Conservation (phyloP, 768 basidiomycete species). For the Tulasnella sp. region DNA sequence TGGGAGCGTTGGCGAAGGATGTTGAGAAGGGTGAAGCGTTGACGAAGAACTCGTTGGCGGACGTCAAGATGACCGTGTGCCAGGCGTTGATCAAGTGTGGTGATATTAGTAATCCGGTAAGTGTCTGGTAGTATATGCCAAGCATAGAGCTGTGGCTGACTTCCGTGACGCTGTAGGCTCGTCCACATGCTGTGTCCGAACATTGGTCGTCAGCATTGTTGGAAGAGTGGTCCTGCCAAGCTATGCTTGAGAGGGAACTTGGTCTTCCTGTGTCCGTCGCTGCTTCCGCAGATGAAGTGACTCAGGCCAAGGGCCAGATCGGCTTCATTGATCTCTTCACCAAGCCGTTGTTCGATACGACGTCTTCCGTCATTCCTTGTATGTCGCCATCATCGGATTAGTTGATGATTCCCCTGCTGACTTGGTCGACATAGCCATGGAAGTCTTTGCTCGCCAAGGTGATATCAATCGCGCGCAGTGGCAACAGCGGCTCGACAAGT, state of each 20-base stretch:
- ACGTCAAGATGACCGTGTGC: slow-evolving; percentile 61
- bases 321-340: slow-evolving; percentile 86
- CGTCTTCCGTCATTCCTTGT: slow-evolving; percentile 75
- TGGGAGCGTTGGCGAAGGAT: slow-evolving; percentile 50
- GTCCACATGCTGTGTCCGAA: slow-evolving; percentile 87
- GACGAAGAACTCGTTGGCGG: slow-evolving; percentile 32
- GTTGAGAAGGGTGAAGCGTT: slow-evolving; percentile 45
- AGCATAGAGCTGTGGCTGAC: not conserved
- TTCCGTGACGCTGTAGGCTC: slow-evolving; percentile 58
- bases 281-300: slow-evolving; percentile 54
- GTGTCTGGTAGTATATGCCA: slow-evolving; percentile 45
- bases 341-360: slow-evolving; percentile 79
- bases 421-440: slow-evolving; percentile 58
- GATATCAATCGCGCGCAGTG: slow-evolving; percentile 70
- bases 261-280: slow-evolving; percentile 66
- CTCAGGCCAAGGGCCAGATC: slow-evolving; percentile 81
- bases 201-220: slow-evolving; percentile 90
- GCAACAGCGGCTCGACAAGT: slow-evolving; percentile 55
- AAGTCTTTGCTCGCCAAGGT: slow-evolving; percentile 67
- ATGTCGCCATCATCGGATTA: slow-evolving; percentile 40
- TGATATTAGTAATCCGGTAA: slow-evolving; percentile 96
- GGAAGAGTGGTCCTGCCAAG: slow-evolving; percentile 90
- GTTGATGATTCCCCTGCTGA: not conserved
- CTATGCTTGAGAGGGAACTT: slow-evolving; percentile 78
- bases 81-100: slow-evolving; percentile 96